Conservation (phyloP, 1,284 basidiomycete genomes). For the Malassezia caprae region DNA sequence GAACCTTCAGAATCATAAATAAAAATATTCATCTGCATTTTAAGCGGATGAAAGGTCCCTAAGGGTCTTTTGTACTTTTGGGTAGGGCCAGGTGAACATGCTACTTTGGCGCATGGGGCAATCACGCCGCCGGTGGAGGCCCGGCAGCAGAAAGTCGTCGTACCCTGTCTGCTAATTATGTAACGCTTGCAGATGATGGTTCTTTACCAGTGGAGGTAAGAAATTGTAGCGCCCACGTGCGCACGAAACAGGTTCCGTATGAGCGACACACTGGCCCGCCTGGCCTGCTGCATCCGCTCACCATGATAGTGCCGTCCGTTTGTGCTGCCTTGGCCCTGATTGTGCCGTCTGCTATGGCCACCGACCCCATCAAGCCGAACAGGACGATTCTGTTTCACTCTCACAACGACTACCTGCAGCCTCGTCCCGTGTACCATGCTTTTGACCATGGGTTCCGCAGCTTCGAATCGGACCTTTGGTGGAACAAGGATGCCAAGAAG, state of each 20-base stretch:
- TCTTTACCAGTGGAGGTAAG: background rate
- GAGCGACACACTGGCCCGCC: background rate
- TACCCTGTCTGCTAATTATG: too few relatives aligned
- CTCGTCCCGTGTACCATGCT: conserved; percentile 27
- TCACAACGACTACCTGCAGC: conserved; percentile 36
- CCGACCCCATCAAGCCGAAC: conserved; percentile 6
- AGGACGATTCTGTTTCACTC: conserved; percentile 24
- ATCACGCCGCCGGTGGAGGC: too few relatives aligned
- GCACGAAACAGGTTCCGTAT: background rate
- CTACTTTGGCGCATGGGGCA: too few relatives aligned
- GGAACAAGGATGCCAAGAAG: conserved; percentile 21
- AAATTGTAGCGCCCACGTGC: background rate
- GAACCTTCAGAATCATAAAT: too few relatives aligned
- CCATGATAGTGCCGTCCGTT: background rate
- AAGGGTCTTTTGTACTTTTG: too few relatives aligned
- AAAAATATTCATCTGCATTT: too few relatives aligned
- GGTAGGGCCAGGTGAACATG: too few relatives aligned
- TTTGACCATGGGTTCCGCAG: conserved; percentile 25
- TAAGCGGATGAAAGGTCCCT: too few relatives aligned
- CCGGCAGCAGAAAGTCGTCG: too few relatives aligned
- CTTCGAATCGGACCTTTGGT: conserved; percentile 36
- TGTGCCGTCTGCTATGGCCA: background rate
- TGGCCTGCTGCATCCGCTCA: background rate
- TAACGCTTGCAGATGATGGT: too few relatives aligned
- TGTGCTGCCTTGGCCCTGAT: background rate